Evolutionary conservation across 1,284 basidiomycete species (phyloP), one percentile per base, ranked within the genome.

Genomic region (Paramarasmius palmivorus): DNA sequence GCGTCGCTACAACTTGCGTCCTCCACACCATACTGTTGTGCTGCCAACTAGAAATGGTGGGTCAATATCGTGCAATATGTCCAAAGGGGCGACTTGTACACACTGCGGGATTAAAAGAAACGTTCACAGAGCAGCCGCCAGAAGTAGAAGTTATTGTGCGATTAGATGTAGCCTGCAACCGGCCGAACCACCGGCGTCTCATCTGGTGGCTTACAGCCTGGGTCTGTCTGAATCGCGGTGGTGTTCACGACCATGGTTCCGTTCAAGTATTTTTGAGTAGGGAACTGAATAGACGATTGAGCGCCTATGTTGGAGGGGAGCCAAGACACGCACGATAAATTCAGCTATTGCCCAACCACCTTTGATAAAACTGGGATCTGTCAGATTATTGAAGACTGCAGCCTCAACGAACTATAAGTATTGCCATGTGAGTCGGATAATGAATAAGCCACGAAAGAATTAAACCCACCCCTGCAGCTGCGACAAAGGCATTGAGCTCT

Each of bases 401-500:
- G 77, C 74, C 50, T 77, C 68, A 12, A 67, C 68, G 61, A 73
- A 80, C 76, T 77, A 49, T 7, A 5, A 55, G 39, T 20, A 35
- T 40, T 29, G 17, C 26, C n/a, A 25, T 4, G 44, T 32, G 53
- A 4, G 51, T 35, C 50, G 46, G 9, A 2, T n/a, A 12, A 29
- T n/a, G 2, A 7, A 22, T 14, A 2, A 48, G n/a, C 14, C 12
- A 32, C 3, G 25, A 14, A 14, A 46, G 25, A n/a, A 32, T 17
- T 32, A 15, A 29, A 70, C 77, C 58, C 61, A 81, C 78, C 20
- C 86, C 85, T 19, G 82, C 77, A 6, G 85, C 78, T 29, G 85
- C 77, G 7, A 79, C 67, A 60, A 86, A 87, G 12, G 76, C 71
- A 37, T 73, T 76, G 40, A 86, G 59, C 22, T 78, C 64, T n/a